These are phyloP conservation scores for Monilinia fructigena DNA, from an alignment of 2,329 filamentous ascomycete species.

Conservation along the genomic window DNA sequence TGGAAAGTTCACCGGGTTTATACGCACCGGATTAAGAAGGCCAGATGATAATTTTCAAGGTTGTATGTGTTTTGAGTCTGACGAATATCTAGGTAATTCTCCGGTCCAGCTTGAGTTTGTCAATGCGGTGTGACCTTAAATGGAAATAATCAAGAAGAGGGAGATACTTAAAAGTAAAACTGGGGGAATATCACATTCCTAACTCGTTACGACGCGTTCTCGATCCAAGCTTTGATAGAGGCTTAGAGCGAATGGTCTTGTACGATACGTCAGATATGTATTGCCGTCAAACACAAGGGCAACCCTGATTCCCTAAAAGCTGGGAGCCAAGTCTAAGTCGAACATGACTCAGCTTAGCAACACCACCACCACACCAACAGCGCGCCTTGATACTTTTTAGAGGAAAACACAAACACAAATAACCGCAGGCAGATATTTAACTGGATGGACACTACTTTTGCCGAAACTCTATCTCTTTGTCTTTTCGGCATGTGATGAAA, in stretches of 20 bases:
- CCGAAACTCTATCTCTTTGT: slow-evolving; percentile 10
- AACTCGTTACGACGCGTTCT: slow-evolving; percentile 7
- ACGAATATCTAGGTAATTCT: slow-evolving; percentile 5
- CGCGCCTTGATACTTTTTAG: not conserved
- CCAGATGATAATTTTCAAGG: slow-evolving; percentile 22
- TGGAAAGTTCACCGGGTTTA: slow-evolving; percentile 4
- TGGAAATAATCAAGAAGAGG: not conserved
- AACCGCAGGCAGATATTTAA: not conserved
- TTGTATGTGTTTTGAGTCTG: not conserved
- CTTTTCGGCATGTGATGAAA: slow-evolving; percentile 15
- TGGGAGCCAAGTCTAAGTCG: not conserved
- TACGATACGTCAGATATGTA: not conserved
- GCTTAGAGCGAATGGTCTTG: not conserved
- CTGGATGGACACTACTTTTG: not conserved
- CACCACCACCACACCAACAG: not conserved
- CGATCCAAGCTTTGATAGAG: not conserved
- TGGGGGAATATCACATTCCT: slow-evolving; percentile 5
- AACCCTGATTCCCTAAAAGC: no score
- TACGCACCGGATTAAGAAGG: slow-evolving; percentile 12
- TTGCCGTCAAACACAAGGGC: not conserved
- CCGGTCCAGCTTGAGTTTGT: slow-evolving; percentile 6
- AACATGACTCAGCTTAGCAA: slow-evolving; percentile 14
- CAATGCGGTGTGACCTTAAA: slow-evolving; percentile 18
- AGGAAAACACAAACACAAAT: not conserved
- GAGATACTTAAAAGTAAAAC: not conserved